Evolutionary conservation across 768 basidiomycete species (phyloP).

Genomic region (Agrocybe pediades): DNA sequence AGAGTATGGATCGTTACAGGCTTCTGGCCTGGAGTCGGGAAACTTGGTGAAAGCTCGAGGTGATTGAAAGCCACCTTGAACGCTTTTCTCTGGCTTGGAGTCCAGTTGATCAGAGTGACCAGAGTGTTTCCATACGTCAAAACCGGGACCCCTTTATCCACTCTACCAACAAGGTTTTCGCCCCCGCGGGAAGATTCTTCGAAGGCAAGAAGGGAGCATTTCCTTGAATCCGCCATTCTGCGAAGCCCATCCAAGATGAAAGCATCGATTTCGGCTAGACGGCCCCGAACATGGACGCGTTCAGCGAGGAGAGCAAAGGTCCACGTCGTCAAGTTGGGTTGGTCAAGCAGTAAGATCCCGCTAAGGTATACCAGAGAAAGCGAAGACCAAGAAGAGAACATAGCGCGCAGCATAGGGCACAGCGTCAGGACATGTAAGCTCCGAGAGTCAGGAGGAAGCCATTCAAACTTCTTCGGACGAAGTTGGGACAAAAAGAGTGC

Average conservation of each 20-base stretch:
- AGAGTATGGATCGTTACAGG: background rate
- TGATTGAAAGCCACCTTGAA: constrained; percentile 2
- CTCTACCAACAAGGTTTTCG: background rate
- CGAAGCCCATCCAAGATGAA: constrained; percentile 3
- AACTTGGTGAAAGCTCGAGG: background rate
- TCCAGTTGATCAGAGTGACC: constrained; percentile 11
- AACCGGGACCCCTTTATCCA: background rate
- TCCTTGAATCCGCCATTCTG: background rate
- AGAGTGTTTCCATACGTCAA: constrained; percentile 9
- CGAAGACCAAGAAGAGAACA: constrained; percentile 15
- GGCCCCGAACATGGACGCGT: constrained; percentile 12
- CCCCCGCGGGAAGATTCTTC: background rate
- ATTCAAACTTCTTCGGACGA: constrained; percentile 18
- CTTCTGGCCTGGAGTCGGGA: too few species aligned
- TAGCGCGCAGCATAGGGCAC: constrained; percentile 7
- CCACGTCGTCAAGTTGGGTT: constrained; percentile 6
- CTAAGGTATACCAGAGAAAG: constrained; percentile 17
- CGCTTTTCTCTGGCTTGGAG: background rate
- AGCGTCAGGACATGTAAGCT: constrained; percentile 8
- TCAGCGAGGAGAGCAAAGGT: constrained; percentile 5
- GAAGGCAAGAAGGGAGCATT: constrained; percentile 3
- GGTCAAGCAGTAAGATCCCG: constrained; percentile 17
- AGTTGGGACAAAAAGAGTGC: constrained; percentile 16
- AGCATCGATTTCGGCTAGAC: background rate
- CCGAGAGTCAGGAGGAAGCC: constrained; percentile 9